phyloP scores from a whole-genome alignment of 306 rosid species.

The Cucumis cinereus region DNA sequence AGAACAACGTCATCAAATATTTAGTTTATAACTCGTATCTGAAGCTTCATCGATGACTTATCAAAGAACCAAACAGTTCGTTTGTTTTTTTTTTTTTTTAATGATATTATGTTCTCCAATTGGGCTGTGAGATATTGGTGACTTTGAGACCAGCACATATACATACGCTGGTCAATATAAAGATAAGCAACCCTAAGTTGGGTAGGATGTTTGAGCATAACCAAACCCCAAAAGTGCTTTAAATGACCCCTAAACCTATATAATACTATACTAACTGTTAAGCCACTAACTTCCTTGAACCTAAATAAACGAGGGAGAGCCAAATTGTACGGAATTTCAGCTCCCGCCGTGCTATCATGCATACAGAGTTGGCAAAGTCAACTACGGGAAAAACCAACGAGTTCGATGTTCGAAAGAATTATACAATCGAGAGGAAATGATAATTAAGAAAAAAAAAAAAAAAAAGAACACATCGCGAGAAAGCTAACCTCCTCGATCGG shows the following conservation, averaged over 20 bases:
- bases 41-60: not conserved
- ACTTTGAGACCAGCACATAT: not conserved
- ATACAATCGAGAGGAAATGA: no score
- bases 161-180: not conserved
- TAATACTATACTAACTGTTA: no score
- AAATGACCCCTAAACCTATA: not conserved
- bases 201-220: not conserved
- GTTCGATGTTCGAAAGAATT: no score
- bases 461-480: not conserved
- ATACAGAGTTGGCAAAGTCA: not conserved
- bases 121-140: not conserved
- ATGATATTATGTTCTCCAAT: not conserved
- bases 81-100: no score
- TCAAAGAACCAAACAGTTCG: not conserved
- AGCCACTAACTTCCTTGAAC: not conserved
- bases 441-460: no score
- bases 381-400: not conserved
- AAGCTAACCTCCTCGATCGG: constrained; percentile 81
- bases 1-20: not conserved
- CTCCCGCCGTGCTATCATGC: not conserved
- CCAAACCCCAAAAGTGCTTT: not conserved
- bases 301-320: not conserved
- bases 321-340: not conserved
- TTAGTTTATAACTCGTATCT: not conserved
- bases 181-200: not conserved